A percentile compares a stretch with the other conserved stretches of the same genome.
Evolutionary conservation across 495 filamentous ascomycete genomes (phyloP).

Genomic region (Monascus purpureus): DNA sequence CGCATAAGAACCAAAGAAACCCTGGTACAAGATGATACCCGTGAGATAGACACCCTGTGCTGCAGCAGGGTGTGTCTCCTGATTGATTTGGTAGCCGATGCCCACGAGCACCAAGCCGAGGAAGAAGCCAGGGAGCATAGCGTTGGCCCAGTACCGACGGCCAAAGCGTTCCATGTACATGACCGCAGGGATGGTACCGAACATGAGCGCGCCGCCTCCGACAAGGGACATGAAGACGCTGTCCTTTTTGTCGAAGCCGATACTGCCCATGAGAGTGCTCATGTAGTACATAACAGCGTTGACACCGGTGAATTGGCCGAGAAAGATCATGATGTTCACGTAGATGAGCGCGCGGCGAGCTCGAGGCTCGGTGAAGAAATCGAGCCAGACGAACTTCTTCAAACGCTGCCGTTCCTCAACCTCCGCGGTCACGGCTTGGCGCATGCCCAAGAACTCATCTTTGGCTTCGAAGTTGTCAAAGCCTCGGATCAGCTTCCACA

Average conservation of each 20-base stretch:
- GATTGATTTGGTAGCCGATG: conserved; percentile 33
- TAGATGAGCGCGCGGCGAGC: conserved; percentile 46
- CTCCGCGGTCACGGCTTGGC: conserved; percentile 38
- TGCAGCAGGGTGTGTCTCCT: conserved; percentile 18
- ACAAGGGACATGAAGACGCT: conserved; percentile 50
- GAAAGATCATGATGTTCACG: conserved; percentile 48
- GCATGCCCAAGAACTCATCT: conserved; percentile 49
- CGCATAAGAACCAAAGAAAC: conserved; percentile 50
- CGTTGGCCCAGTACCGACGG: conserved; percentile 46
- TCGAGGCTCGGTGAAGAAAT: conserved; percentile 46
- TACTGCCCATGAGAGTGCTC: conserved; percentile 39
- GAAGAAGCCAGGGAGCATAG: conserved; percentile 48
- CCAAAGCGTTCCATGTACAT: conserved; percentile 47
- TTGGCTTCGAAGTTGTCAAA: conserved; percentile 31
- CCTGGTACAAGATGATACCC: conserved; percentile 44
- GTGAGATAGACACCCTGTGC: conserved; percentile 40
- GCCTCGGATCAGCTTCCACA: conserved; percentile 50
- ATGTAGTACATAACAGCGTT: conserved; percentile 54
- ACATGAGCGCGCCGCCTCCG: conserved; percentile 40
- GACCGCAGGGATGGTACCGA: conserved; percentile 45
- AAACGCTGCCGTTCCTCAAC: conserved; percentile 20
- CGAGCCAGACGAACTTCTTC: conserved; percentile 41
- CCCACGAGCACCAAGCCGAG: conserved; percentile 44
- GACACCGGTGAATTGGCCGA: conserved; percentile 47
- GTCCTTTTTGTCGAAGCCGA: conserved; percentile 37